A percentile compares a stretch with the other conserved stretches of the same genome.
phyloP scores from a whole-genome alignment of 192 early-diverging fungal genomes.

The Mortierella claussenii region DNA sequence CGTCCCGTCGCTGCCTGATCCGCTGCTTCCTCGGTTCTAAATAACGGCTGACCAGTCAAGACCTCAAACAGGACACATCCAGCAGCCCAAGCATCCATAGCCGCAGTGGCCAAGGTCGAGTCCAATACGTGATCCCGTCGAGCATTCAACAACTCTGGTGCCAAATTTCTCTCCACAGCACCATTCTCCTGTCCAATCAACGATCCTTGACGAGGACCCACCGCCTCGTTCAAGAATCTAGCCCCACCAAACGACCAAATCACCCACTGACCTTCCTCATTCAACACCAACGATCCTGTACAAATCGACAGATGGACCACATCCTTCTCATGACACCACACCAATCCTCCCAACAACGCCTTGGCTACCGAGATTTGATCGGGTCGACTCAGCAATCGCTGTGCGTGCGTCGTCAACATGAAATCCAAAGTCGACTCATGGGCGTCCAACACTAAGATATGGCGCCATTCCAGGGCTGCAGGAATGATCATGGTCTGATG shows the following conservation, averaged over 20 bases:
- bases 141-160: conserved; percentile 45
- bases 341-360: conserved; percentile 38
- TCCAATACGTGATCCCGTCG: conserved; percentile 21
- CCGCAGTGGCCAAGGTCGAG: conserved; percentile 29
- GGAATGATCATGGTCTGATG: conserved; percentile 54
- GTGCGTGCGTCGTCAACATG: conserved; percentile 18
- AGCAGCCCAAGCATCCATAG: conserved; percentile 51
- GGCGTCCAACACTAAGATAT: conserved; percentile 45
- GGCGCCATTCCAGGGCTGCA: conserved; percentile 52
- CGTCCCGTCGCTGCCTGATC: conserved; percentile 43
- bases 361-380: conserved; percentile 31
- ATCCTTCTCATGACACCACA: conserved; percentile 53
- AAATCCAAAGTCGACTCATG: conserved; percentile 48
- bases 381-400: conserved; percentile 23
- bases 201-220: conserved; percentile 38
- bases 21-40: conserved; percentile 51
- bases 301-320: conserved; percentile 50
- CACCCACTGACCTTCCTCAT: conserved; percentile 50
- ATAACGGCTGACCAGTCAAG: conserved; percentile 41
- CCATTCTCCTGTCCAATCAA: conserved; percentile 43
- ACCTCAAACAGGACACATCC: conserved; percentile 53
- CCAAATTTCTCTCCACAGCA: conserved; percentile 34
- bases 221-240: conserved; percentile 51
- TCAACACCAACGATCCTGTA: conserved; percentile 44
- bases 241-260: conserved; percentile 52